Evolutionary conservation across 805 yeast genomes (phyloP), one percentile per base, ranked within the genome.

Genomic region (Yarrowia divulgata): DNA sequence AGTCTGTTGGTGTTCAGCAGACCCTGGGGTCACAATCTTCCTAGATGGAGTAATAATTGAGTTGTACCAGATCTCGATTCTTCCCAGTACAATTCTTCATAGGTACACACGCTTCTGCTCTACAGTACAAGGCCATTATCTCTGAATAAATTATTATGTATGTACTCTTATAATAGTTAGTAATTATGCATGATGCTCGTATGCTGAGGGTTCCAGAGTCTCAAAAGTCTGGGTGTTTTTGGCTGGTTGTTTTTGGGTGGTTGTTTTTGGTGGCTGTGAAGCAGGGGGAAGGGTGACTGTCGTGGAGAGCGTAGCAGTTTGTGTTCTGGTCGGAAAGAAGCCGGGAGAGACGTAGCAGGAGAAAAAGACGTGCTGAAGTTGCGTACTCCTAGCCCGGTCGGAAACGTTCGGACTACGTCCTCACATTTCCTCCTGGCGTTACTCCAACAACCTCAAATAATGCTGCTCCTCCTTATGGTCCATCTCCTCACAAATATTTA

Each of bases 381-480:
- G 29, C 4, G 29, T 23, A 2, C 29, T 23, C 29, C n/a, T 23
- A 4, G 4, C 29, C 29, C 29, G 29, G 29, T 23, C 29, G 29
- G 29, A 23, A 23, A 23, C 29, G 29, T 19, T 8, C 48, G 48
- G 18, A 40, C 43, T 3, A 14, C 9, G 4, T 40, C 48, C 23
- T 46, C 34, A 35, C 12, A 10, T 35, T 7, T 46, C 39, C 34
- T 23, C 29, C 29, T 23, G 2, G 2, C 23, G 2, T 37, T n/a
- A 57, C 37, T 60, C 66, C 52, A 60, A 14, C 45, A 48, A 19
- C 7, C 57, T 19, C 39, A 48, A n/a, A 40, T 66, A 54, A 32
- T 50, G 55, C 42, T 55, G 57, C 35, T 67, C 69, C 35, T 69
- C 71, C 29, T 52, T 39, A 3, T 57, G 49, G 58, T 69, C 71